These are phyloP conservation scores for Priceomyces fermenticarens DNA, from an alignment of 805 yeast species.

Conservation along the genomic window DNA sequence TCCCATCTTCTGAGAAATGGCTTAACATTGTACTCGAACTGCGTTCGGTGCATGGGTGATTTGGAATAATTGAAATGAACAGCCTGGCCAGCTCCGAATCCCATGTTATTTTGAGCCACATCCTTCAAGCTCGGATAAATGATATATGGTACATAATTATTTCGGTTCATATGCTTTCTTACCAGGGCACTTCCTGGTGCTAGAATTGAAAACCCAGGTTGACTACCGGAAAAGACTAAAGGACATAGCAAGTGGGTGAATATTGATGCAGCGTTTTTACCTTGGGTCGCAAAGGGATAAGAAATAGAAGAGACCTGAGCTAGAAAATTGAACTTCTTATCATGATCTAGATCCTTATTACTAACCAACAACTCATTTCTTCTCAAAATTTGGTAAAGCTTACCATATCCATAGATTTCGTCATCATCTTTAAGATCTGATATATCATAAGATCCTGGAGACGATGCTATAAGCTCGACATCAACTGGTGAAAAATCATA, in stretches of 20 bases:
- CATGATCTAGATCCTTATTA: constrained; percentile 4
- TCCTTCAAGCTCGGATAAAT: constrained; percentile 46
- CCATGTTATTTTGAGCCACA: constrained; percentile 38
- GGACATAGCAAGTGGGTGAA: constrained; percentile 50
- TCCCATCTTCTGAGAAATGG: constrained; percentile 49
- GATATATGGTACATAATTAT: constrained; percentile 32
- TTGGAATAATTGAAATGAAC: constrained; percentile 42
- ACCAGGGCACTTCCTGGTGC: constrained; percentile 23
- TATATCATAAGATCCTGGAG: constrained; percentile 42
- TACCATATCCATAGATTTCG: constrained; percentile 49
- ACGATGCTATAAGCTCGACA: constrained; percentile 55
- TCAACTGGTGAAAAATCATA: constrained; percentile 47
- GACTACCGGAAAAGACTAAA: constrained; percentile 29
- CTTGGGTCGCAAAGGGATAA: constrained; percentile 32
- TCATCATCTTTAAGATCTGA: constrained; percentile 8
- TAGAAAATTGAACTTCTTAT: constrained; percentile 25
- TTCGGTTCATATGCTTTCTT: constrained; percentile 16
- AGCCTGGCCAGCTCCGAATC: constrained; percentile 48
- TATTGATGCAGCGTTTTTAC: constrained; percentile 32
- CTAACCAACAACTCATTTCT: constrained; percentile 28
- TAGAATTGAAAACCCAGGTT: constrained; percentile 16
- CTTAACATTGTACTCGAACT: constrained; percentile 38
- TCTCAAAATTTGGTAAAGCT: constrained; percentile 38
- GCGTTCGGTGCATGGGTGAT: constrained; percentile 23
- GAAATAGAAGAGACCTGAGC: constrained; percentile 52